Base-by-base conservation (phyloP, 305 asterid genomes). In the Petunia hybrid region DNA sequence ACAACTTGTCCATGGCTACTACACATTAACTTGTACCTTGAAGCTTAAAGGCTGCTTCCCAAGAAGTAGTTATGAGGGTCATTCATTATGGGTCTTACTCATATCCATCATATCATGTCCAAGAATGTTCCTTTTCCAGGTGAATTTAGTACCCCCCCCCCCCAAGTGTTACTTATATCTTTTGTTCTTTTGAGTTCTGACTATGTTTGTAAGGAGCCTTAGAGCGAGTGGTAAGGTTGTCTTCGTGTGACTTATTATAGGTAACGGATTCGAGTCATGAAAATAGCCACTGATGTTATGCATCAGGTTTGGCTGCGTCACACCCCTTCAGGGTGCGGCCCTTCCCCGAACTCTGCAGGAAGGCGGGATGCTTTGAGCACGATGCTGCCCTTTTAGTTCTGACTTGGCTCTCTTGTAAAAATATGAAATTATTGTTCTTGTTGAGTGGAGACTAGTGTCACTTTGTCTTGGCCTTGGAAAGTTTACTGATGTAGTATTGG, bases 81-180 rank as follows among this genome's bases (percentile, higher is more conserved):
- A 57, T 68, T 45, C 71, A 82, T 75, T 74, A 4, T 40, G 74
- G 62, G 45, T 57, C 80, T 73, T 64, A 61, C 79, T 82, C 85
- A 79, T 60, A 80, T 80, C 74, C 87, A 64, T 43, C 82, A 14
- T 41, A 53, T 59, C 43, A 38, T 14, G 35, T 79, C 60, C 83
- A 51, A n/a, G 60, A 79, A 60, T 81, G 71, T 35, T 74, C 74
- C 61, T 42, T 76, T 66, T 67, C 80, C 69, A 67, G 82, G 87
- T 82, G 41, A 79, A 73, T 79, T 45, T 36, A 64, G 6, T 45
- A 59, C 22, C 51, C 38, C 36, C 5, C 78, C 35, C 35, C 63
- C 46, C 56, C 79, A 51, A 53, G 7, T 36, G 59, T 71, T 46
- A 16, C 1, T 22, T 4, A 22, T 22, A 22, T 22, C 31, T 22